Percentiles rank a stretch among this genome's conserved stretches.
phyloP scores from a whole-genome alignment of 2,329 filamentous ascomycete genomes.

The Ceratocystis variospora region DNA sequence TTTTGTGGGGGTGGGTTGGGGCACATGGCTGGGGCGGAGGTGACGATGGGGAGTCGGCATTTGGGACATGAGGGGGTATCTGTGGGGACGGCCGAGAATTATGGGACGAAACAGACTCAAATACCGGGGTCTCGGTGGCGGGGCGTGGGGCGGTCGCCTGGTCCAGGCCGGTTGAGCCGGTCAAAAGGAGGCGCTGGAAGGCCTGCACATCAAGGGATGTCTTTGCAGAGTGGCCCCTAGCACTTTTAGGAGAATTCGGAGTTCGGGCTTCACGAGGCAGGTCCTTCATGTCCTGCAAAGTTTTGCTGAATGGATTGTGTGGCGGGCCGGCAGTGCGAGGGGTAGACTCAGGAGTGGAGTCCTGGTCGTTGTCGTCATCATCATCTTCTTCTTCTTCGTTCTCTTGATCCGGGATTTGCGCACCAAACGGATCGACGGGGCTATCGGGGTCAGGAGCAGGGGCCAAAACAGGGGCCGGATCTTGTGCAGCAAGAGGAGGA shows the following conservation, averaged over 20 bases:
- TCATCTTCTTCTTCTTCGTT: background rate
- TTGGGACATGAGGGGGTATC: background rate
- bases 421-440: background rate
- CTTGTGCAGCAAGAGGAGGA: background rate
- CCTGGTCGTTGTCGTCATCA: background rate
- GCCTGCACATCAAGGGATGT: conserved; percentile 50
- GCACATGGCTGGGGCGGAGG: background rate
- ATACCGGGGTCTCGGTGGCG: background rate
- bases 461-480: background rate
- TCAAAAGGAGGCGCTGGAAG: conserved; percentile 63
- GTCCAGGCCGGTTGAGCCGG: conserved; percentile 42
- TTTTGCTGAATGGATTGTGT: conserved; percentile 40
- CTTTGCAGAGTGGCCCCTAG: conserved; percentile 1
- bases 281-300: conserved; percentile 37
- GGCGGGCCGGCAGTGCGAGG: conserved; percentile 17
- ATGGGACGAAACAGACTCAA: background rate
- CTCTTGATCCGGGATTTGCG: background rate
- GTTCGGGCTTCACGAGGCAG: background rate
- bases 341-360: background rate
- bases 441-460: background rate
- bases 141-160: conserved; percentile 1
- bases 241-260: conserved; percentile 11
- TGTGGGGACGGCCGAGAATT: background rate
- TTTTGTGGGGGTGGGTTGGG: conserved; percentile 34
- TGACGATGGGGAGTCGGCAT: background rate